Evolutionary conservation across 1,139 yeast genomes (phyloP).

Genomic region (Kodamaea sp.): DNA sequence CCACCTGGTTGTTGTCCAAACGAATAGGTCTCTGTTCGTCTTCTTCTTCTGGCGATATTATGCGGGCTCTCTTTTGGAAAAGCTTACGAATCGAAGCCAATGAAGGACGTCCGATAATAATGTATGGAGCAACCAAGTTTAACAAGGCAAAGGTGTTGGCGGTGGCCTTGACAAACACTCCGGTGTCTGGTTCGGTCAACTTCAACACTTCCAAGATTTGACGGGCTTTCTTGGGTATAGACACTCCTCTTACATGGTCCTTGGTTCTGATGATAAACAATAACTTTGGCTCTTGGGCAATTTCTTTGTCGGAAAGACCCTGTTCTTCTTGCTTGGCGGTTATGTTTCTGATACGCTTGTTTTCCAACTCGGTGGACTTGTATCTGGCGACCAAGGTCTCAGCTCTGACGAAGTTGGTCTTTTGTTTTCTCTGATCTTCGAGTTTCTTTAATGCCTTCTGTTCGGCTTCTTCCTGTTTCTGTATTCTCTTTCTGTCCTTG

Average conservation of each 20-base stretch:
- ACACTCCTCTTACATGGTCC: constrained; percentile 53
- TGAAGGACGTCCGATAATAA: constrained; percentile 73
- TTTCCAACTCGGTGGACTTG: constrained; percentile 64
- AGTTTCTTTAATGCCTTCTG: constrained; percentile 29
- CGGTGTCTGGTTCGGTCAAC: constrained; percentile 60
- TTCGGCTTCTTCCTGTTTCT: constrained; percentile 54
- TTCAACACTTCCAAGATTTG: constrained; percentile 60
- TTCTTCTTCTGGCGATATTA: constrained; percentile 39
- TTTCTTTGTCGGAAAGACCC: constrained; percentile 1
- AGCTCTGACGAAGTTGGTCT: constrained; percentile 64
- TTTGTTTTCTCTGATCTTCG: constrained; percentile 33
- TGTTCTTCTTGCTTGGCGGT: constrained; percentile 28
- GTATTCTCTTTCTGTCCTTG: constrained; percentile 68
- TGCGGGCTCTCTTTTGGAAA: constrained; percentile 73
- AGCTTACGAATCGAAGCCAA: constrained; percentile 68
- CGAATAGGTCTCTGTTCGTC: constrained; percentile 23
- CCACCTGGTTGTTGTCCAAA: constrained; percentile 69
- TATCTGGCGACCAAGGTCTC: constrained; percentile 69
- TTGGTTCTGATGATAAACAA: constrained; percentile 70
- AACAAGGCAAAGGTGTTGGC: constrained; percentile 57
- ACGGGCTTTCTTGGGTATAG: constrained; percentile 65
- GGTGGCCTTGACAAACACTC: constrained; percentile 68
- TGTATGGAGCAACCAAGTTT: constrained; percentile 68
- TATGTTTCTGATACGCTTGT: constrained; percentile 64
- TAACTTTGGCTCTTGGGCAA: constrained; percentile 44